Evolutionary conservation across 176 grass and related monocot species (phyloP), one percentile per base, ranked within the genome.

Genomic region (Puccinellia tenuiflora): DNA sequence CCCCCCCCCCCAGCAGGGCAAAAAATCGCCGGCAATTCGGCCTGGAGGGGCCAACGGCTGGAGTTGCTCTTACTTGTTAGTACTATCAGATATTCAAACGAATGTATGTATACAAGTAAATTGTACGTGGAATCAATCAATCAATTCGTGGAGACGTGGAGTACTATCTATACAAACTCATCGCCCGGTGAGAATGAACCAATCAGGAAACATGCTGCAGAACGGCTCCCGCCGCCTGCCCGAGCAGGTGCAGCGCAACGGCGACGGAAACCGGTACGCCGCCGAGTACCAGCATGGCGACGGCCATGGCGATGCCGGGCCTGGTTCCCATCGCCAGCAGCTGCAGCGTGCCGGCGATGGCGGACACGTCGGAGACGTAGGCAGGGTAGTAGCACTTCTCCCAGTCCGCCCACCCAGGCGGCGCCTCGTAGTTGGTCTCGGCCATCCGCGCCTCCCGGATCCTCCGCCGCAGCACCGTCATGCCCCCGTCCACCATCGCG

Each of bases 381-480:
- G 76, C 90, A n/a, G 79, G 30, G 55, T 94, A 97, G 81, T 84
- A 90, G 2, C 79, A 65, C 88, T 88, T 90, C 88, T 97, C 94
- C 94, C 94, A 97, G 33, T 77, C 47, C 72, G 80, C 80, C 92
- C 90, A 97, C 22, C 45, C 62, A 28, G 75, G 28, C 26, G 91
- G 88, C 55, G 78, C 75, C 86, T 97, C 89, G 77, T 80, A 85
- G 65, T 90, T 94, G 57, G 26, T 68, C 87, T 94, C 90, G 46
- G 39, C 84, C 85, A 78, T 88, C 57, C 89, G 76, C 52, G n/a
- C n/a, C n/a, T n/a, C n/a, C n/a, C n/a, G n/a, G n/a, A n/a, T n/a
- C n/a, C n/a, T n/a, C n/a, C n/a, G 77, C 87, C 87, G 77, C 38
- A 97, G 91, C 85, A 88, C 87, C 30, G 87, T 45, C 94, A 97